Percentiles rank a stretch among this genome's conserved stretches.
phyloP scores from a whole-genome alignment of 768 basidiomycete genomes.

The Phlegmacium glaucopus region DNA sequence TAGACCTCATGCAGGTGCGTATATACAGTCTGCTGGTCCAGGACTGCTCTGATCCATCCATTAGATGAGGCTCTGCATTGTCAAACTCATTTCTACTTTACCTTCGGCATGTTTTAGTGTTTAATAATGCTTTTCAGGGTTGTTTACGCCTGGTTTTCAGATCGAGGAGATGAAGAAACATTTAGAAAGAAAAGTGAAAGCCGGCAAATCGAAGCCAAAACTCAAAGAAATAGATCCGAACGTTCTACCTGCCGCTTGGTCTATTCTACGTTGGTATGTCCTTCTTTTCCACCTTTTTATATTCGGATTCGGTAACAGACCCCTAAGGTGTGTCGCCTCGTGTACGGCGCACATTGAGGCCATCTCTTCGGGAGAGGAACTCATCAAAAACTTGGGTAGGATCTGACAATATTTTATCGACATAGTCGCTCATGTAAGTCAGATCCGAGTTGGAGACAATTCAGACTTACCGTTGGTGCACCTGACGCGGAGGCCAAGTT shows the following conservation, averaged over 20 bases:
- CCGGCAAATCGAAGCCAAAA: constrained; percentile 51
- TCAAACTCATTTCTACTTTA: constrained; percentile 39
- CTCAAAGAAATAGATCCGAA: constrained; percentile 47
- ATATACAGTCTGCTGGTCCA: background rate
- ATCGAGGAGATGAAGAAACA: constrained; percentile 57
- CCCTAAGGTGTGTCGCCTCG: constrained; percentile 62
- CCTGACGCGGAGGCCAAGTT: constrained; percentile 73
- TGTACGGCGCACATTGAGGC: constrained; percentile 72
- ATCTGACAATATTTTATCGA: background rate
- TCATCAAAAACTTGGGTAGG: constrained; percentile 50
- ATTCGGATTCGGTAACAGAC: background rate
- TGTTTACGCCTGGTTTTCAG: constrained; percentile 23
- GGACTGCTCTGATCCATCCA: background rate
- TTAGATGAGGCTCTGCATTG: constrained; percentile 48
- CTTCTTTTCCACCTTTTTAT: background rate
- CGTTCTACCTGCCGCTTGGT: constrained; percentile 61
- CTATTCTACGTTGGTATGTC: constrained; percentile 55
- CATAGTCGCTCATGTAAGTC: background rate
- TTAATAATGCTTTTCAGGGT: background rate
- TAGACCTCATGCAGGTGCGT: constrained; percentile 35
- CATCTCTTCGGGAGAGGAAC: constrained; percentile 50
- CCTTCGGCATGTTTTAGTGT: constrained; percentile 39
- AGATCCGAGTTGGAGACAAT: constrained; percentile 57
- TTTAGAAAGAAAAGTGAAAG: constrained; percentile 46
- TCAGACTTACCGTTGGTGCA: constrained; percentile 66